These are phyloP conservation scores for Suillus hirtellus DNA, from an alignment of 768 basidiomycete species.

Conservation along the genomic window DNA sequence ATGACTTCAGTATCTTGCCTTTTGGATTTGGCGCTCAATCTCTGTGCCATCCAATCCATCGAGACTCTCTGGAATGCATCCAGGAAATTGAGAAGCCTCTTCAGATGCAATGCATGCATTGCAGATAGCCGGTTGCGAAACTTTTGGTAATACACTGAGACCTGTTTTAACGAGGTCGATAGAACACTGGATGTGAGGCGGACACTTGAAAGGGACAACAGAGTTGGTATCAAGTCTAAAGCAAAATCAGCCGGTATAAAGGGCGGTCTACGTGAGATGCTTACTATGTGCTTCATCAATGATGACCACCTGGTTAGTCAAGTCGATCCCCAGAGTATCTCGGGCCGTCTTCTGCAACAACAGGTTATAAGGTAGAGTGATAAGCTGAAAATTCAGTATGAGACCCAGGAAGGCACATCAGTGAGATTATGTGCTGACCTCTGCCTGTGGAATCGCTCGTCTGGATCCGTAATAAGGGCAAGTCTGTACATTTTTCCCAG, in stretches of 20 bases:
- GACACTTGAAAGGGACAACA: conserved; percentile 83
- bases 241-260: conserved; percentile 3
- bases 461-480: conserved; percentile 96
- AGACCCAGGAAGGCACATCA: neutral
- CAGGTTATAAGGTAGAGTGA: conserved; percentile 94
- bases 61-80: conserved; percentile 64
- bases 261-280: conserved; percentile 28
- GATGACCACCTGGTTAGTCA: conserved; percentile 82
- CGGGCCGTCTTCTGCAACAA: conserved; percentile 80
- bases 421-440: conserved; percentile 48
- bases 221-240: conserved; percentile 83
- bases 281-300: conserved; percentile 97
- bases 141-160: conserved; percentile 71
- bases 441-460: conserved; percentile 84
- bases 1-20: conserved; percentile 55
- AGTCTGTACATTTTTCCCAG: conserved; percentile 65
- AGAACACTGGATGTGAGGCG: conserved; percentile 60
- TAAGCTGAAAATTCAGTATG: conserved; percentile 50
- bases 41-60: conserved; percentile 47
- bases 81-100: conserved; percentile 74
- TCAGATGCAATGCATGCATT: conserved; percentile 73
- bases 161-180: conserved; percentile 66
- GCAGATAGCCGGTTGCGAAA: conserved; percentile 79
- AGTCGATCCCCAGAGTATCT: conserved; percentile 83
- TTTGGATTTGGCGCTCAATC: conserved; percentile 17